These are phyloP conservation scores for Tranzscheliella williamsii DNA, from an alignment of 1,284 basidiomycete species.

Conservation along the genomic window DNA sequence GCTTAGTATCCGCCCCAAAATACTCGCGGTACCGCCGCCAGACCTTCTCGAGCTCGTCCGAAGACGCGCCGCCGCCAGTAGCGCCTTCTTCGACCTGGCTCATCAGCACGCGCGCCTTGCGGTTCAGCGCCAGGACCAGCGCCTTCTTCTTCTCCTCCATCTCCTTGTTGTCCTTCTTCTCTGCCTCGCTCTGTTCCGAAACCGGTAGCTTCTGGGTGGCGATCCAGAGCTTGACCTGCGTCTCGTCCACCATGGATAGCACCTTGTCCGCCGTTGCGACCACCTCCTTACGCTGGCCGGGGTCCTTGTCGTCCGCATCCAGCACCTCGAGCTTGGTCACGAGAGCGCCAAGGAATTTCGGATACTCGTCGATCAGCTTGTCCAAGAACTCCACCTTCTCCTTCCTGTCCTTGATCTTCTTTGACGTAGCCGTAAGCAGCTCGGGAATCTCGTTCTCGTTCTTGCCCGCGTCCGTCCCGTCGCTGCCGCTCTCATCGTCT, in stretches of 20 bases:
- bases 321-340: conserved; percentile 53
- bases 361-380: conserved; percentile 52
- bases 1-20: conserved; percentile 39
- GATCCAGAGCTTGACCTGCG: conserved; percentile 46
- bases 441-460: conserved; percentile 51
- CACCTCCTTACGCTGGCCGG: conserved; percentile 28
- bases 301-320: conserved; percentile 30
- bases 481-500: conserved; percentile 15
- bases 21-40: conserved; percentile 42
- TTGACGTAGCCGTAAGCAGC: conserved; percentile 53
- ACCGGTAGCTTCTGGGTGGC: conserved; percentile 50
- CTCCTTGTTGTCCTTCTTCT: conserved; percentile 48
- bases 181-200: conserved; percentile 52
- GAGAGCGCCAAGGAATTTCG: conserved; percentile 52
- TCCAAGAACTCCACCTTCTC: conserved; percentile 56
- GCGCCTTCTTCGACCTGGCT: conserved; percentile 16
- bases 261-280: conserved; percentile 47
- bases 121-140: conserved; percentile 50
- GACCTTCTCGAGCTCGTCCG: conserved; percentile 20
- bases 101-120: conserved; percentile 44
- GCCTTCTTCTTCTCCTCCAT: conserved; percentile 56
- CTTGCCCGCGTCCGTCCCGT: conserved; percentile 19
- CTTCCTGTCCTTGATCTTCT: conserved; percentile 56
- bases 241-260: conserved; percentile 47
- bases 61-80: neutral